Percentiles rank a stretch among this genome's conserved stretches.
These are phyloP conservation scores for Coemansia umbellata DNA, from an alignment of 192 early-diverging fungal species.

Conservation along the genomic window DNA sequence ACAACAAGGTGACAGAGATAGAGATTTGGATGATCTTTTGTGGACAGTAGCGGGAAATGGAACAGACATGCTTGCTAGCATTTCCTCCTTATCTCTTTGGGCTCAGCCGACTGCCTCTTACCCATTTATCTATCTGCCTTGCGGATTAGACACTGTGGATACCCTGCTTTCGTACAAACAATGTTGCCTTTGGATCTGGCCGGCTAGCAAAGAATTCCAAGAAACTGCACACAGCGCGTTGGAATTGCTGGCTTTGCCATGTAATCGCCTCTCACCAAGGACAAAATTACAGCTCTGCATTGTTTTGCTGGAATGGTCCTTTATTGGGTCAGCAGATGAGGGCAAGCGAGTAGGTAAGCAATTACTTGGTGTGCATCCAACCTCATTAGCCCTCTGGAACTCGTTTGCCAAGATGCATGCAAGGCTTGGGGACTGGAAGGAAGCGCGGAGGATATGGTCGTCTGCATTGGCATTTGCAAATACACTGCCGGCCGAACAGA, in stretches of 20 bases:
- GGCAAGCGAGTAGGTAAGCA: constrained; percentile 1
- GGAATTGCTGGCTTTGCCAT: not conserved
- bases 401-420: constrained; percentile 35
- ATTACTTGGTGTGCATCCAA: constrained; percentile 3
- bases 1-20: not conserved
- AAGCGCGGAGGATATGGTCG: constrained; percentile 32
- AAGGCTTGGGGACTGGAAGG: constrained; percentile 13
- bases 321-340: constrained; percentile 3
- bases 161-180: constrained; percentile 16
- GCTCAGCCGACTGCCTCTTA: not conserved
- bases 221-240: constrained; percentile 3
- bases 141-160: constrained; percentile 23
- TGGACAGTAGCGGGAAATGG: constrained; percentile 12
- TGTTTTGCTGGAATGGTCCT: constrained; percentile 20
- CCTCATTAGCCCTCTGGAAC: constrained; percentile 28
- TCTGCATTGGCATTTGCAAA: not conserved
- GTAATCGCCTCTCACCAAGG: not conserved
- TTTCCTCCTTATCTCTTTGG: not conserved
- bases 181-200: constrained; percentile 17
- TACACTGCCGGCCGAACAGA: not conserved
- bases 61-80: not conserved
- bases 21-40: constrained; percentile 1
- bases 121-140: constrained; percentile 19
- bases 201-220: not conserved
- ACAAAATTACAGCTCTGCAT: constrained; percentile 2